A percentile compares a stretch with the other conserved stretches of the same genome.
These are phyloP conservation scores for Flaveria sonorensis DNA, from an alignment of 129 eudicot genomes.

Conservation along the genomic window DNA sequence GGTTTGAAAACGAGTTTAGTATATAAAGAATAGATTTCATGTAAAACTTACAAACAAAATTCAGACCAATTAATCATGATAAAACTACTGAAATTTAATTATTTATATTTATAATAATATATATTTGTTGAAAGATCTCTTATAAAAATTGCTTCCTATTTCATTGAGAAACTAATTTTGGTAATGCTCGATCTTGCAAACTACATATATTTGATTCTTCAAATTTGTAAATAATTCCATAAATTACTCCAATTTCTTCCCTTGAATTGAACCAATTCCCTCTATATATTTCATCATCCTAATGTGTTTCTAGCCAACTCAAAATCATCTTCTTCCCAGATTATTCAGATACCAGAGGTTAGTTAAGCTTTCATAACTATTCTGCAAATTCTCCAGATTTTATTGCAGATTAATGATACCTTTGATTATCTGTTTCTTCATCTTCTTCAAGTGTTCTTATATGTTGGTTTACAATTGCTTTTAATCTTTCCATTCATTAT, in stretches of 20 bases:
- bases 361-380: conserved; percentile 25
- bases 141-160: not conserved
- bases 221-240: conserved; percentile 22
- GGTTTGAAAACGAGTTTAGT: not conserved
- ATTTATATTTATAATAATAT: not conserved
- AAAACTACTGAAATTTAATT: not conserved
- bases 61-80: conserved; percentile 2
- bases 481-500: not conserved
- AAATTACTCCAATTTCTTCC: conserved; percentile 5
- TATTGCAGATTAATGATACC: not conserved
- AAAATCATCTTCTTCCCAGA: conserved; percentile 19
- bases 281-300: not conserved
- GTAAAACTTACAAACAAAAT: conserved; percentile 3
- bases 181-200: conserved; percentile 11
- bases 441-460: not conserved
- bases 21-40: conserved; percentile 6
- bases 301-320: not conserved
- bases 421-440: no score
- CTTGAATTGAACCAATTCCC: conserved; percentile 1
- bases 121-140: not conserved
- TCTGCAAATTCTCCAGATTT: not conserved
- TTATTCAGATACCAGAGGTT: conserved; percentile 36
- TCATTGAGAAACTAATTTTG: conserved; percentile 2
- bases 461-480: not conserved
- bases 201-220: conserved; percentile 9